These are phyloP conservation scores for Mortierella antarctica DNA, from an alignment of 192 early-diverging fungal genomes.

Conservation along the genomic window DNA sequence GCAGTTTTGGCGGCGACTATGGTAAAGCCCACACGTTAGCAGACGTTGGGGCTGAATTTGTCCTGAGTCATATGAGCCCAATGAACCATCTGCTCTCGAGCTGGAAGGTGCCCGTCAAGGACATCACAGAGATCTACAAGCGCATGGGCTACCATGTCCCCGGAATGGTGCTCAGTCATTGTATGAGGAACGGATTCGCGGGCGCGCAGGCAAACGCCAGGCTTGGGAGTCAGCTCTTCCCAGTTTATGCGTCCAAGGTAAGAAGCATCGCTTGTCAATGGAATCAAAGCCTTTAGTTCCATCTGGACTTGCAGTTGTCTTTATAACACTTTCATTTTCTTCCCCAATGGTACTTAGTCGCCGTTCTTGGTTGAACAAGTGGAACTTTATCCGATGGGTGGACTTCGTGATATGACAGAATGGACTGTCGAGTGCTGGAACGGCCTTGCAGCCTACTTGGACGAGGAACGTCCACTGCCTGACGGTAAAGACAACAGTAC, in stretches of 20 bases:
- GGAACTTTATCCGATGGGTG: conserved; percentile 79
- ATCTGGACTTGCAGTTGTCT: too few relatives aligned
- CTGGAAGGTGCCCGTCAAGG: conserved; percentile 74
- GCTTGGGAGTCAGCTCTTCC: conserved; percentile 67
- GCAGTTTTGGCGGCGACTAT: conserved; percentile 62
- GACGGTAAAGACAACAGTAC: conserved; percentile 21
- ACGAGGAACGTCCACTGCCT: conserved; percentile 38
- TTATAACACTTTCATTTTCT: too few relatives aligned
- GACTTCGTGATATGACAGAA: conserved; percentile 69
- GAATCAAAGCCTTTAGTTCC: too few relatives aligned
- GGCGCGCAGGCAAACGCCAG: conserved; percentile 66
- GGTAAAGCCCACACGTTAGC: conserved; percentile 64
- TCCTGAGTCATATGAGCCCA: conserved; percentile 53
- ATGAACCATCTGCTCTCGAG: conserved; percentile 41
- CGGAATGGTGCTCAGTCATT: conserved; percentile 55
- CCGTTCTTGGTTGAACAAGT: conserved; percentile 83
- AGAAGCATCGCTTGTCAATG: conserved; percentile 9
- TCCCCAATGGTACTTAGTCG: conserved; percentile 38
- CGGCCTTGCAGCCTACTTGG: conserved; percentile 57
- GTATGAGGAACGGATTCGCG: conserved; percentile 70
- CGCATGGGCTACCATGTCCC: conserved; percentile 57
- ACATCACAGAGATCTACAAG: conserved; percentile 72
- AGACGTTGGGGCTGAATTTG: conserved; percentile 75
- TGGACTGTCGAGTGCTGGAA: conserved; percentile 68
- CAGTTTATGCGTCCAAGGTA: conserved; percentile 66